Conservation (phyloP, 768 basidiomycete species). For the Boletus reticuloceps region DNA sequence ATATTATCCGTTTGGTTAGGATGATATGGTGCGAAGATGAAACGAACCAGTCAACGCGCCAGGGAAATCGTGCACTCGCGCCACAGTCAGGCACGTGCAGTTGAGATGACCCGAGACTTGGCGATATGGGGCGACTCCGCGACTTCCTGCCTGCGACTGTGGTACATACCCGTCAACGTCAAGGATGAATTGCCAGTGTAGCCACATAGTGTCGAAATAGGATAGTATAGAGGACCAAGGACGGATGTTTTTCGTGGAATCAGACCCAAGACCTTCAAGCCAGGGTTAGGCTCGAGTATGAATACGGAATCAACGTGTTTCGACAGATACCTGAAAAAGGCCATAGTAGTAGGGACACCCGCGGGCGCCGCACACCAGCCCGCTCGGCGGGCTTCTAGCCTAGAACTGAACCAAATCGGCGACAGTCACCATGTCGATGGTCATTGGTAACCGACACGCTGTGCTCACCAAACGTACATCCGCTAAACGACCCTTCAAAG, state of each 20-base stretch:
- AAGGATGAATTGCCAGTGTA: not conserved
- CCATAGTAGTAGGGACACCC: not conserved
- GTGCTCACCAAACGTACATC: not conserved
- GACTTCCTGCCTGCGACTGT: not conserved
- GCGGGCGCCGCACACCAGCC: not conserved
- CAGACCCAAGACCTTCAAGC: not conserved
- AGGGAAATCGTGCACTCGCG: not conserved
- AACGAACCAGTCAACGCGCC: conserved; percentile 5
- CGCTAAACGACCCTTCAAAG: not conserved
- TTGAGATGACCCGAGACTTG: conserved; percentile 10
- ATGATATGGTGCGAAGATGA: conserved; percentile 1
- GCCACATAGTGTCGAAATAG: not conserved
- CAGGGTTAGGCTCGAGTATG: conserved; percentile 5
- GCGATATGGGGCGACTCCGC: not conserved
- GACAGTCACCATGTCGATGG: not conserved
- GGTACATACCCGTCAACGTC: not conserved
- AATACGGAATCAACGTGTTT: not conserved
- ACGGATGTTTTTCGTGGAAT: not conserved
- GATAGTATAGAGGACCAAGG: not conserved
- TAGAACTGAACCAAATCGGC: not conserved
- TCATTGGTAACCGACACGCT: not conserved
- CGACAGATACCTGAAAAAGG: conserved; percentile 4
- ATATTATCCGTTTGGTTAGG: not conserved
- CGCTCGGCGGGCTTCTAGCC: not conserved
- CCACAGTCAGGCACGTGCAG: conserved; percentile 14